Conservation (phyloP, 345 rosid species). For the Moricandia arvensis region DNA sequence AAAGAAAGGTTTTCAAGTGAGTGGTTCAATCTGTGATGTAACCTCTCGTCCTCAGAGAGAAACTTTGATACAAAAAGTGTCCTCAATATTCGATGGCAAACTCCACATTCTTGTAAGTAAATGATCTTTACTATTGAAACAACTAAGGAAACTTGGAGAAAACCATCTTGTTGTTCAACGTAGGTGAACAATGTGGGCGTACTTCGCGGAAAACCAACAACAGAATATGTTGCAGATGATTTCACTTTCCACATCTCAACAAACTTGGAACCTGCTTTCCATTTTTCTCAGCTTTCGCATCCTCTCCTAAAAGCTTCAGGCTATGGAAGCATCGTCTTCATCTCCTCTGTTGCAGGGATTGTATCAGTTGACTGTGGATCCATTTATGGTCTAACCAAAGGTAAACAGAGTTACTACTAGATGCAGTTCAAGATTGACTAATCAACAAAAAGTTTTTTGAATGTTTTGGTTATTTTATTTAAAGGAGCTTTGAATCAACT, state of each 20-base stretch:
- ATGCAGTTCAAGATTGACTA: background rate
- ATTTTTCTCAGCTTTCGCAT: background rate
- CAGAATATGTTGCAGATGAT: background rate
- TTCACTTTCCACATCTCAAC: background rate
- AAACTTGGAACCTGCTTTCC: background rate
- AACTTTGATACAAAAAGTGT: background rate
- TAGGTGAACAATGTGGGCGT: background rate
- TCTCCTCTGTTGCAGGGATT: background rate
- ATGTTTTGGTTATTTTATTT: background rate
- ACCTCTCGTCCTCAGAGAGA: background rate
- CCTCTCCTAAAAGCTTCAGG: background rate
- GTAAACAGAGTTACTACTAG: background rate
- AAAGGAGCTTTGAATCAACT: slow-evolving; percentile 57
- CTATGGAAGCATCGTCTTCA: background rate
- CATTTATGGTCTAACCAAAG: background rate
- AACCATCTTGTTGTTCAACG: background rate
- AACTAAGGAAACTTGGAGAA: background rate
- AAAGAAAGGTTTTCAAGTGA: background rate
- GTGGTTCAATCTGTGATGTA: background rate
- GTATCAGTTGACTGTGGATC: background rate
- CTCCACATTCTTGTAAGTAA: background rate
- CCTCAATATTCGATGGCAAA: background rate
- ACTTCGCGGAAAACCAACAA: background rate
- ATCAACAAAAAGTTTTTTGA: background rate
- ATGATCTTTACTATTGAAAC: background rate